Conservation (phyloP, 2,329 filamentous ascomycete species). For the Penicillium paneum region DNA sequence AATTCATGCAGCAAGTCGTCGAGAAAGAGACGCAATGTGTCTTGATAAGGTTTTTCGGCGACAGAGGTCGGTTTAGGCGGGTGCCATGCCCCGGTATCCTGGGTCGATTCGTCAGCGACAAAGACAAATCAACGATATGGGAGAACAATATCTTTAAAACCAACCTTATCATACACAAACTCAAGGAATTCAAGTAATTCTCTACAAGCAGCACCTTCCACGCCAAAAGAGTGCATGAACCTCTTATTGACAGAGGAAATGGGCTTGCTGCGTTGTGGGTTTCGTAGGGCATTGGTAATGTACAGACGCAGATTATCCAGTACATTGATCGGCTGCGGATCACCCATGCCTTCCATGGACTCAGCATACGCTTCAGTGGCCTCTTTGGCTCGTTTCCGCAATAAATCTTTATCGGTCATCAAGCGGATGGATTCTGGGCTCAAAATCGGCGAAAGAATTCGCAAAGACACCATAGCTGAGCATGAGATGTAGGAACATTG, state of each 20-base stretch:
- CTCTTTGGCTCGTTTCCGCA: slow-evolving; percentile 54
- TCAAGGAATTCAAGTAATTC: slow-evolving; percentile 57
- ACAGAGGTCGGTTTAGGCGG: slow-evolving; percentile 39
- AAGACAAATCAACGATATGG: background rate
- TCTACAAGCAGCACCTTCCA: slow-evolving; percentile 53
- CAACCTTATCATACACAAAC: slow-evolving; percentile 50
- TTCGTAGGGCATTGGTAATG: slow-evolving; percentile 56
- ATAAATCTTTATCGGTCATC: slow-evolving; percentile 52
- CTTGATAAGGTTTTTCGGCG: slow-evolving; percentile 39
- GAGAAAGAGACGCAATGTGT: slow-evolving; percentile 47
- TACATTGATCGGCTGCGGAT: slow-evolving; percentile 54
- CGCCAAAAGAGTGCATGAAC: slow-evolving; percentile 61
- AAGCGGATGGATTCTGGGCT: slow-evolving; percentile 47
- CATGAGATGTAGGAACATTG: slow-evolving; percentile 60
- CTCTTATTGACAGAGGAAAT: slow-evolving; percentile 62
- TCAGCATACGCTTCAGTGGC: slow-evolving; percentile 52
- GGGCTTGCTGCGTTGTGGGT: slow-evolving; percentile 49
- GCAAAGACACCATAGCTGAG: slow-evolving; percentile 52
- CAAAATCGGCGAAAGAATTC: slow-evolving; percentile 54
- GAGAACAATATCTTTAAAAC: slow-evolving; percentile 18
- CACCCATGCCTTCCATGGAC: slow-evolving; percentile 52
- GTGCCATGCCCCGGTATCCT: slow-evolving; percentile 43
- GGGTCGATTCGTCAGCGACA: slow-evolving; percentile 1
- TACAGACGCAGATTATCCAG: slow-evolving; percentile 59
- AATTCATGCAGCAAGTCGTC: slow-evolving; percentile 62